These are phyloP conservation scores for Scopulariopsis brevicaulis DNA, from an alignment of 2,329 filamentous ascomycete genomes.

Conservation along the genomic window DNA sequence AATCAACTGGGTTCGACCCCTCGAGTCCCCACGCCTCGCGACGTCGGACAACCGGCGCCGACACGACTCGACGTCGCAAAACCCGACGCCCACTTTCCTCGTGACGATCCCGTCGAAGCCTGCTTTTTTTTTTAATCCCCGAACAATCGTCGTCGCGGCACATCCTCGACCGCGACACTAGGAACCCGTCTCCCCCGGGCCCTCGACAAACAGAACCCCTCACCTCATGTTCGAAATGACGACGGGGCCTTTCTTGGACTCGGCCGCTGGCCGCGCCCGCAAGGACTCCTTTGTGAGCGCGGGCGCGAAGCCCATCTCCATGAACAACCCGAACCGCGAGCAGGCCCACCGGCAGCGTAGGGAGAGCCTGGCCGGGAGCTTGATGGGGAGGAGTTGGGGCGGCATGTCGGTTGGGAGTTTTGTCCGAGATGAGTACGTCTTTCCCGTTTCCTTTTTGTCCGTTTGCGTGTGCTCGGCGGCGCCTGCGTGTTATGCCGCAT, in stretches of 20 bases:
- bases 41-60: neutral
- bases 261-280: conserved; percentile 41
- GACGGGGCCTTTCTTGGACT: conserved; percentile 45
- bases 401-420: conserved; percentile 93
- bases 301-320: conserved; percentile 55
- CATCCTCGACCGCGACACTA: no score
- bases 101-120: no score
- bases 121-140: neutral
- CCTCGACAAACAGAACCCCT: conserved; percentile 7
- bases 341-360: conserved; percentile 44
- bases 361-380: conserved; percentile 51
- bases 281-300: conserved; percentile 57
- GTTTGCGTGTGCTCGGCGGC: neutral
- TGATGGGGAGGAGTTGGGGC: conserved; percentile 84
- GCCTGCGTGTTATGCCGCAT: neutral
- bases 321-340: conserved; percentile 53
- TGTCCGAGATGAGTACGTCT: conserved; percentile 90
- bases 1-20: neutral
- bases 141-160: neutral
- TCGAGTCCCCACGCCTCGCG: neutral
- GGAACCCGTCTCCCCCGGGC: no score
- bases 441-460: conserved; percentile 4
- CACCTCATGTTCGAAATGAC: conserved; percentile 38
- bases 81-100: no score
- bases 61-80: neutral